A percentile compares a stretch with the other conserved stretches of the same genome.
Conservation (phyloP, 139 green algal genomes). For the Tetraselmis chui region DNA sequence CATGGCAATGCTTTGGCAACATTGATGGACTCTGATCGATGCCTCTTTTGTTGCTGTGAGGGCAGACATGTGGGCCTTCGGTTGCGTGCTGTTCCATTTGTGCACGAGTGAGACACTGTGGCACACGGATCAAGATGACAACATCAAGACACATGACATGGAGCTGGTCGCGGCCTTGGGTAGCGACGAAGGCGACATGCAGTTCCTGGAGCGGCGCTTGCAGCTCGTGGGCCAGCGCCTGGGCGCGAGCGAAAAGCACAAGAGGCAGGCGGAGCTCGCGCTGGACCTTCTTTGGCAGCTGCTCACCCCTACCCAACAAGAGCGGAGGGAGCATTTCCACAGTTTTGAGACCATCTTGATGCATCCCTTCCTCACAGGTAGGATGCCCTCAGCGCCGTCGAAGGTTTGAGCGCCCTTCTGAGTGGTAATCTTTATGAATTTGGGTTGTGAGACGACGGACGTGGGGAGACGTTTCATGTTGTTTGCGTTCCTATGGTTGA, state of each 20-base stretch:
- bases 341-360: background rate
- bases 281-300: background rate
- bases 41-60: no score
- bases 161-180: background rate
- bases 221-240: background rate
- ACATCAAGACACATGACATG: background rate
- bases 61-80: background rate
- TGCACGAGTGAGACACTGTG: constrained; percentile 1
- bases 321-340: background rate
- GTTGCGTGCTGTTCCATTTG: background rate
- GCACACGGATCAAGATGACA: background rate
- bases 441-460: no score
- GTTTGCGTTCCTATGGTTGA: no score
- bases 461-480: no score
- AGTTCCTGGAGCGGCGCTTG: background rate
- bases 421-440: no score
- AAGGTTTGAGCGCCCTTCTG: no score
- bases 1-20: no score
- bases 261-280: background rate
- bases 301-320: background rate
- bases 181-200: background rate
- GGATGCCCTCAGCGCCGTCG: no score
- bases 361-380: background rate
- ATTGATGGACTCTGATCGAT: background rate
- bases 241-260: background rate